Evolutionary conservation across 352 stramenopile species (phyloP), one percentile per base, ranked within the genome.

Genomic region (Pythium oligandrum): DNA sequence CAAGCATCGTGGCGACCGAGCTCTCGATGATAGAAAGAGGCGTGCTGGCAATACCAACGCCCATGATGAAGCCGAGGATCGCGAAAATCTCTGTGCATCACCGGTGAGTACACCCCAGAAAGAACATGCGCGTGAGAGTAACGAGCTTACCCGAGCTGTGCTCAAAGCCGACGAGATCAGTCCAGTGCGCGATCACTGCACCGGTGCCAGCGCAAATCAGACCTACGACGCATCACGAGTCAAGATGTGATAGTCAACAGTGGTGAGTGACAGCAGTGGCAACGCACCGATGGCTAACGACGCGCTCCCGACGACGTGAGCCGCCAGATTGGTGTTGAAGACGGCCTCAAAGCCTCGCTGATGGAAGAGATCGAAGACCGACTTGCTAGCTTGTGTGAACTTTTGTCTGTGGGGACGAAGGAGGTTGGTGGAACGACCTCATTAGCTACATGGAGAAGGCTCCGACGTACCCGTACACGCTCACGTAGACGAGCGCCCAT

Each of bases 251-350:
- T 26, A 26, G 17, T 26, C 17, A 26, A 26, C 17, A 26, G 17
- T 26, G 17, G 17, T 26, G 17, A 26, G 17, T 26, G 17, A 26
- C 17, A 26, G 17, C 17, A 26, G 17, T 26, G 17, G 17, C 17
- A 26, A 26, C 17, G 17, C 17, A 71, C 85, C 93, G 37, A 98
- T 72, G n/a, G 65, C 80, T 8, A 98, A 68, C 26, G 83, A 83
- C 3, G 91, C 76, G 60, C 98, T 93, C 32, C 76, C 71, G 32
- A 99, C 69, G 11, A 97, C 88, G 40, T 86, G 95, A 63, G 93
- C 88, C 33, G 98, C 90, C 36, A 99, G 72, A 42, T 97, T 83
- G 68, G 98, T 94, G 63, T 97, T 98, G 66, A 98, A 97, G 59
- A 99, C 98, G 2, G 89, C 83, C 55, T 95, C 96, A 58, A 95